Conservation (phyloP, 1,139 yeast genomes). For the Blastobotrys apis region DNA sequence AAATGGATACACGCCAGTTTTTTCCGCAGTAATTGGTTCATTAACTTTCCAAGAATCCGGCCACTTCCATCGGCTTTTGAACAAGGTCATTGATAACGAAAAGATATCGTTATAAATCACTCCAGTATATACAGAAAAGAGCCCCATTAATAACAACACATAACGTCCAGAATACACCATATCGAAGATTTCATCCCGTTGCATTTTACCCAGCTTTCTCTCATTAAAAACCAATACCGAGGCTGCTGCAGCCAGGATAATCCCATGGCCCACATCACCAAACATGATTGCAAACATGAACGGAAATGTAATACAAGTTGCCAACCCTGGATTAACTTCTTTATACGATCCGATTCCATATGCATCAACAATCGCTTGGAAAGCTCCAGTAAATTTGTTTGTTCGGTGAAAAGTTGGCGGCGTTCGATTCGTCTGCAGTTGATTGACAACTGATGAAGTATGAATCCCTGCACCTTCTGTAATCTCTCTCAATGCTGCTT, state of each 20-base stretch:
- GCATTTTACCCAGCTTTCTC: constrained; percentile 54
- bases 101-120: constrained; percentile 88
- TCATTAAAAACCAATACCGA: constrained; percentile 67
- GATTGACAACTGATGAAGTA: constrained; percentile 76
- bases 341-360: constrained; percentile 92
- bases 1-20: constrained; percentile 67
- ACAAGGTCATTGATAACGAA: constrained; percentile 82
- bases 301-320: constrained; percentile 93
- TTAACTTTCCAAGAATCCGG: constrained; percentile 67
- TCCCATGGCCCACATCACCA: constrained; percentile 97
- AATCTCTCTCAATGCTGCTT: constrained; percentile 50
- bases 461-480: constrained; percentile 56
- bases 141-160: constrained; percentile 83
- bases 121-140: constrained; percentile 91
- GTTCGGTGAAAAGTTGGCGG: constrained; percentile 95
- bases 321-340: constrained; percentile 94
- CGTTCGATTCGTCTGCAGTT: constrained; percentile 69
- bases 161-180: constrained; percentile 95
- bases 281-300: constrained; percentile 99
- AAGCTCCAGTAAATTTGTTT: constrained; percentile 86
- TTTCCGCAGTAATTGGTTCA: constrained; percentile 58
- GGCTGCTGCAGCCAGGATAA: constrained; percentile 72
- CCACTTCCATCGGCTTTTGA: constrained; percentile 90
- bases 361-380: constrained; percentile 90
- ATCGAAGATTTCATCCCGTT: constrained; percentile 89